These are phyloP conservation scores for Balakata baccata DNA, from an alignment of 345 rosid species.

Conservation along the genomic window DNA sequence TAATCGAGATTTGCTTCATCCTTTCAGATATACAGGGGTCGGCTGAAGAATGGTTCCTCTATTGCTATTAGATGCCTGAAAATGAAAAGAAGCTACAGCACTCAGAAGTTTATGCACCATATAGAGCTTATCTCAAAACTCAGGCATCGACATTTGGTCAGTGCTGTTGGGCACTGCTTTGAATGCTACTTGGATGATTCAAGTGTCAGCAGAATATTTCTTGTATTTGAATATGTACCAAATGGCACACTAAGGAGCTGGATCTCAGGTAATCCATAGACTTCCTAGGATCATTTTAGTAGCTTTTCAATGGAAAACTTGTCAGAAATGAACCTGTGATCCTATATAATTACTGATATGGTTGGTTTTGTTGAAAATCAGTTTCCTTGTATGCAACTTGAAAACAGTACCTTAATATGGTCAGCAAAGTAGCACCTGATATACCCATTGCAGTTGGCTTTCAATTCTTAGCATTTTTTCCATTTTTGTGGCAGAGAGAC, in stretches of 20 bases:
- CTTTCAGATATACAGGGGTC: slow-evolving; percentile 82
- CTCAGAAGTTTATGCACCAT: slow-evolving; percentile 73
- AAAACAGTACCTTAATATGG: not conserved
- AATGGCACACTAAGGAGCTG: slow-evolving; percentile 84
- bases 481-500: slow-evolving; percentile 39
- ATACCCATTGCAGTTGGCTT: not conserved
- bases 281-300: not conserved
- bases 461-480: slow-evolving; percentile 13
- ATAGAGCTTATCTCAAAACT: slow-evolving; percentile 81
- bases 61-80: slow-evolving; percentile 84
- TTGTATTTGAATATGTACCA: slow-evolving; percentile 79
- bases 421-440: not conserved
- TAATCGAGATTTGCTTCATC: slow-evolving; percentile 3
- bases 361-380: not conserved
- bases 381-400: not conserved
- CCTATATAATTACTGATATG: not conserved
- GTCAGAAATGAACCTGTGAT: not conserved
- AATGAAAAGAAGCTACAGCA: slow-evolving; percentile 72
- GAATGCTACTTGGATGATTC: slow-evolving; percentile 93
- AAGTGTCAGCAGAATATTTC: slow-evolving; percentile 87
- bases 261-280: slow-evolving; percentile 63
- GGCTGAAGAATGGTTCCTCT: slow-evolving; percentile 66
- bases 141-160: slow-evolving; percentile 81
- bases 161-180: slow-evolving; percentile 90
- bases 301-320: not conserved